phyloP scores from a whole-genome alignment of 768 basidiomycete species.

The Mrakia gelida region DNA sequence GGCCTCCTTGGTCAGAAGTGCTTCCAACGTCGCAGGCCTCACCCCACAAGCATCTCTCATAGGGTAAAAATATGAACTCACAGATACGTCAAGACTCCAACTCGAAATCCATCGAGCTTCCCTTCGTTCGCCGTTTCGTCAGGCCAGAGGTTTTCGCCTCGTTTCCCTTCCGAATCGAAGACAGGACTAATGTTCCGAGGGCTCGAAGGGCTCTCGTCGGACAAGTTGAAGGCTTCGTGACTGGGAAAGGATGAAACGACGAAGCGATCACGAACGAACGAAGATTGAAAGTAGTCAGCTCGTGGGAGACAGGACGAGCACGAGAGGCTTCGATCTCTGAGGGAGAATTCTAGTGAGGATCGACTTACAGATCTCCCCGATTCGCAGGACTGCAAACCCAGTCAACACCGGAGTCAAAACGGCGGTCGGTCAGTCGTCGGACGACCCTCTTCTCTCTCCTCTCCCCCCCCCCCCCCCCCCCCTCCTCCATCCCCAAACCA shows the following conservation, averaged over 20 bases:
- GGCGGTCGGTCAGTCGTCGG: too few species aligned
- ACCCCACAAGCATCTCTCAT: too few species aligned
- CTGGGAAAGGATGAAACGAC: not conserved
- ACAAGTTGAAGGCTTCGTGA: slow-evolving; percentile 84
- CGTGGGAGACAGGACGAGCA: not conserved
- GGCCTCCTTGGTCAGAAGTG: too few species aligned
- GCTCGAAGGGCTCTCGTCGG: slow-evolving; percentile 56
- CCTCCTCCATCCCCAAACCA: not conserved
- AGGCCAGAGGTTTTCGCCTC: slow-evolving; percentile 75
- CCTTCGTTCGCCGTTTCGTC: slow-evolving; percentile 39
- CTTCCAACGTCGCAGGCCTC: too few species aligned
- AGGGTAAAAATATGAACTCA: slow-evolving; percentile 24
- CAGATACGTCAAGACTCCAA: slow-evolving; percentile 49
- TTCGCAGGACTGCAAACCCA: slow-evolving; percentile 44
- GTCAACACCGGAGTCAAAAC: too few species aligned
- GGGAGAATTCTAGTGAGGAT: too few species aligned
- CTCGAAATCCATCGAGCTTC: slow-evolving; percentile 57
- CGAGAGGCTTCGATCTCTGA: not conserved
- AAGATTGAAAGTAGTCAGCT: not conserved
- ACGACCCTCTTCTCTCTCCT: not conserved
- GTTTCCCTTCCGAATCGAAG: slow-evolving; percentile 50
- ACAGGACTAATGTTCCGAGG: slow-evolving; percentile 30
- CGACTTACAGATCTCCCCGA: slow-evolving; percentile 59
- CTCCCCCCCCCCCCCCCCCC: too few species aligned
- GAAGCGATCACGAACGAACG: not conserved